Base-by-base conservation (phyloP, 176 grass and related monocot genomes). In the Puccinellia tenuiflora region DNA sequence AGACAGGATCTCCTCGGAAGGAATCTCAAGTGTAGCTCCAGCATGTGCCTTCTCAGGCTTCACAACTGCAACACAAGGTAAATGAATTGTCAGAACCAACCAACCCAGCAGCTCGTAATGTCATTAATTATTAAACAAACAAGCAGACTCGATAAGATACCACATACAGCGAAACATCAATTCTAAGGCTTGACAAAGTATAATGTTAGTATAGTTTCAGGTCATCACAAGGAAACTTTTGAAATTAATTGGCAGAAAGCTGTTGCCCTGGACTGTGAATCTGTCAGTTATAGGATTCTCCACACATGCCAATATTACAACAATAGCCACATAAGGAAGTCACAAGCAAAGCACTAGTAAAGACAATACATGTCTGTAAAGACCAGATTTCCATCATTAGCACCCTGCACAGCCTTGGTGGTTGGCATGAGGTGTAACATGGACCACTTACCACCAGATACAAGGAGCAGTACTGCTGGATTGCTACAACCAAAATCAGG, bases 1-100 rank as follows among this genome's bases (percentile, higher is more conserved):
- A 3, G 88, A 81, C 33, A 92, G 65, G 65, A 60, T 88, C 48
- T 94, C 94, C 75, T 97, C 91, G 7, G 94, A 91, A 63, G 94
- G 91, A 79, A 94, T 43, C 84, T 97, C 94, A 25, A 97, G 73
- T 48, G 89, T 97, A 51, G 89, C 87, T 86, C 94, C 94, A 13
- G 89, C 91, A 85, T 97, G 94, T 57, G 47, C 87, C 73, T 84
- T 91, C 61, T 90, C 81, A 81, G 94, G 94, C 89, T 96, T 96
- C 29, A 96, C 91, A 89, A 86, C 96, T 99, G 91, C 56, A 84
- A 47, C 86, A 78, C 13, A 6, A 63, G 85, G 18, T 54, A 3
- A 47, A 62, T 0, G 1, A 33, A 47, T 38, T 31, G 7, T 51
- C 15, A 80, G 55, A 16, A 83, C 3, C 12, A 28, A 63, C 4